These are phyloP conservation scores for Forsythia viridissima DNA, from an alignment of 257 asterid species.

Conservation along the genomic window DNA sequence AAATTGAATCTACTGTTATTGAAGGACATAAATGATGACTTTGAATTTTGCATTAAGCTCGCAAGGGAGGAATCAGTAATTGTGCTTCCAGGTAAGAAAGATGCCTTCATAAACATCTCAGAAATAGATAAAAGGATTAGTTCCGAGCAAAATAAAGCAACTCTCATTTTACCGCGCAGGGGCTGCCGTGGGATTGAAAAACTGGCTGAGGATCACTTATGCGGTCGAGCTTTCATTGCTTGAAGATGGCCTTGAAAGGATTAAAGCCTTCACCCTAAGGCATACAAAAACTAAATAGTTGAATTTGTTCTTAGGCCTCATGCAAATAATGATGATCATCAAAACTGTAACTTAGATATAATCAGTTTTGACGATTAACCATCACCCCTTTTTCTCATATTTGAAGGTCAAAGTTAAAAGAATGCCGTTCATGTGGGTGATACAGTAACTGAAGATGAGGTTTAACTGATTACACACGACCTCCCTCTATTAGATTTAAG, in stretches of 20 bases:
- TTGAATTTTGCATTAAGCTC: slow-evolving; percentile 61
- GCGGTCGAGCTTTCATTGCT: slow-evolving; percentile 54
- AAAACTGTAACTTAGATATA: neutral
- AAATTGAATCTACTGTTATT: slow-evolving; percentile 44
- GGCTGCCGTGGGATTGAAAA: slow-evolving; percentile 52
- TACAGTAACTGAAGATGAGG: no score
- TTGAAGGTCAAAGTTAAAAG: neutral
- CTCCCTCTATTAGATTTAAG: no score
- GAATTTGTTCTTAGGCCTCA: neutral
- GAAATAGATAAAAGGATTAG: neutral
- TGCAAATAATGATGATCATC: neutral
- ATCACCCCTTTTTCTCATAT: neutral
- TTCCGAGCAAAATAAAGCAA: neutral
- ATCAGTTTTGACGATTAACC: neutral
- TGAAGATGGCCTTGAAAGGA: slow-evolving; percentile 58
- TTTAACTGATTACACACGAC: no score
- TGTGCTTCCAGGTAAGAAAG: slow-evolving; percentile 58
- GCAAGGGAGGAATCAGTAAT: slow-evolving; percentile 67
- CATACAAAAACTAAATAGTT: neutral
- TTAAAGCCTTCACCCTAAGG: slow-evolving; percentile 42
- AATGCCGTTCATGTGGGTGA: no score
- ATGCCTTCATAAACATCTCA: neutral
- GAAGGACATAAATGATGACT: slow-evolving; percentile 52
- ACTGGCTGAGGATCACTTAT: slow-evolving; percentile 64
- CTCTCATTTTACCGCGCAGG: slow-evolving; percentile 37